These are phyloP conservation scores for Cucumis sativus DNA, from an alignment of 306 rosid species.

Conservation along the genomic window DNA sequence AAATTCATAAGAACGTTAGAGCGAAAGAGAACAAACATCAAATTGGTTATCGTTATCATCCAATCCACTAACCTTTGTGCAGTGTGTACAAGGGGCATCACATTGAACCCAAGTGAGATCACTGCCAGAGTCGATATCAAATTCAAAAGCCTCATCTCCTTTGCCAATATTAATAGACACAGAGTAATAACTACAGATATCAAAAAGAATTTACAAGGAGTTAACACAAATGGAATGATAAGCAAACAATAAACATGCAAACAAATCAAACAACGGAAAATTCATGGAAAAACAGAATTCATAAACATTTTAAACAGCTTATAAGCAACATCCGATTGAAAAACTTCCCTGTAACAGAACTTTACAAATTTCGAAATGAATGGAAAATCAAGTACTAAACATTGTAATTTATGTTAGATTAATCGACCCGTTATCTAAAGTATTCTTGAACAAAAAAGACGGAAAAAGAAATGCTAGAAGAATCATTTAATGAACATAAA, in stretches of 20 bases:
- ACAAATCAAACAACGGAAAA: neutral
- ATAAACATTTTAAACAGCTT: neutral
- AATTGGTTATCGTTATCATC: neutral
- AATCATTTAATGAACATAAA: neutral
- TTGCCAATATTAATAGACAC: conserved; percentile 41
- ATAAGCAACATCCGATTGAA: neutral
- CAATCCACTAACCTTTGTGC: conserved; percentile 34
- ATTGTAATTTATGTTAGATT: neutral
- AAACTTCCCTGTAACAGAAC: too few relatives aligned
- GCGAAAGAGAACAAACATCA: neutral
- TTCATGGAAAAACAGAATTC: neutral
- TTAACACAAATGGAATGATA: neutral
- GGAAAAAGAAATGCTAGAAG: neutral
- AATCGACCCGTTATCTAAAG: neutral
- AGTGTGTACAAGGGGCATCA: conserved; percentile 64
- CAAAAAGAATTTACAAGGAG: neutral
- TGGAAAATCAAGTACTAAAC: neutral
- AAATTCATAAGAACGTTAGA: neutral
- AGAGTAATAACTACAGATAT: conserved; percentile 33
- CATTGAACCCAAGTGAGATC: conserved; percentile 90
- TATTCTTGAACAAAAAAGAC: too few relatives aligned
- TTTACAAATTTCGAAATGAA: neutral
- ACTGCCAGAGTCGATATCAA: conserved; percentile 85
- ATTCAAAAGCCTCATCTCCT: conserved; percentile 43
- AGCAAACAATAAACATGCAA: neutral